These are phyloP conservation scores for Acmispon strigosus DNA, from an alignment of 306 rosid species.

Conservation along the genomic window DNA sequence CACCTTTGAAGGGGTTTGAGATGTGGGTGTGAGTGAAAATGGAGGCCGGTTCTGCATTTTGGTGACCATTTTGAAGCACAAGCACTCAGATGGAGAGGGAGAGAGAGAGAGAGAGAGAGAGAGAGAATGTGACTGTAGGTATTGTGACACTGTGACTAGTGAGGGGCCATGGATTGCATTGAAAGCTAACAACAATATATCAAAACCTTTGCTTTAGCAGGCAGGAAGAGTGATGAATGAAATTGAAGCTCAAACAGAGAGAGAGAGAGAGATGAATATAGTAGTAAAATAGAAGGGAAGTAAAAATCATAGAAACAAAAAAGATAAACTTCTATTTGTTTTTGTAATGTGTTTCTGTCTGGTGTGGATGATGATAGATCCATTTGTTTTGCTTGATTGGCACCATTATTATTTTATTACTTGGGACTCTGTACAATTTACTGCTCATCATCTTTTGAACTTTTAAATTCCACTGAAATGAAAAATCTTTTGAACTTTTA, in stretches of 20 bases:
- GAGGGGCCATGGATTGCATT: constrained; percentile 86
- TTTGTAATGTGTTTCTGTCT: too few relatives aligned
- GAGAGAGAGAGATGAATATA: neutral
- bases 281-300: neutral
- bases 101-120: constrained; percentile 20
- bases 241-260: constrained; percentile 12
- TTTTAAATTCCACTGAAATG: too few relatives aligned
- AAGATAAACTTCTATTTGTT: neutral
- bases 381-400: too few relatives aligned
- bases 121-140: neutral
- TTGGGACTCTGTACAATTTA: too few relatives aligned
- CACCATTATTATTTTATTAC: too few relatives aligned
- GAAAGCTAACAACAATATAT: constrained; percentile 59
- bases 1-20: constrained; percentile 37
- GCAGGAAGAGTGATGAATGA: constrained; percentile 47
- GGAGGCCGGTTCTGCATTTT: constrained; percentile 37
- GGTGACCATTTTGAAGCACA: constrained; percentile 54
- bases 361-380: too few relatives aligned
- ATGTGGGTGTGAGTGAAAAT: constrained; percentile 28
- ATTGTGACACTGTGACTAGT: constrained; percentile 17
- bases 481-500: too few relatives aligned
- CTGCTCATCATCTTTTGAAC: too few relatives aligned
- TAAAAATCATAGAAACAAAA: neutral
- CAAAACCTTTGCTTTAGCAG: constrained; percentile 74
- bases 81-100: neutral